Evolutionary conservation across 2,329 filamentous ascomycete species (phyloP).

Genomic region (Botrytis aclada): DNA sequence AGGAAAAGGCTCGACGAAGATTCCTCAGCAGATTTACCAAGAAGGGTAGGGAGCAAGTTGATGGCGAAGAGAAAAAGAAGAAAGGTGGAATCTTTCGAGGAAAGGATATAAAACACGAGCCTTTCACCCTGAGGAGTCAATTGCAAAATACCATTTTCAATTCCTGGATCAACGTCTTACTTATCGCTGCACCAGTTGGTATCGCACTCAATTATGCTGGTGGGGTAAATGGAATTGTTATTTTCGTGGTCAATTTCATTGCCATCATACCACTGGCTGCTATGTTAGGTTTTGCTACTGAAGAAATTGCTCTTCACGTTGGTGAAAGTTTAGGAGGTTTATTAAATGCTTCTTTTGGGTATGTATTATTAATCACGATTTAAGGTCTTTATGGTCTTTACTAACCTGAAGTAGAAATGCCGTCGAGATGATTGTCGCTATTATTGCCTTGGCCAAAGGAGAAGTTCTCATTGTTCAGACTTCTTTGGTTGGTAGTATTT

Average conservation of each 20-base stretch:
- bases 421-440: conserved; percentile 83
- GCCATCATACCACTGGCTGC: conserved; percentile 88
- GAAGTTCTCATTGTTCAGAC: conserved; percentile 81
- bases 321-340: conserved; percentile 86
- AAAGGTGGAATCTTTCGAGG: conserved; percentile 35
- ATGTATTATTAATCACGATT: conserved; percentile 36
- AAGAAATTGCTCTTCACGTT: conserved; percentile 78
- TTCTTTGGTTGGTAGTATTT: conserved; percentile 84
- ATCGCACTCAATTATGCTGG: conserved; percentile 68
- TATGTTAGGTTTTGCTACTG: conserved; percentile 82
- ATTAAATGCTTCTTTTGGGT: conserved; percentile 86
- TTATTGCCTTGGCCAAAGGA: conserved; percentile 72
- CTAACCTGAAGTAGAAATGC: conserved; percentile 58
- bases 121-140: conserved; percentile 61
- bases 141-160: conserved; percentile 71
- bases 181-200: conserved; percentile 75
- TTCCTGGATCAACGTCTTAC: conserved; percentile 82
- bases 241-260: conserved; percentile 90
- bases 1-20: conserved; percentile 27
- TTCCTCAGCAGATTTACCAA: conserved; percentile 24
- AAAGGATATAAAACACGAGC: conserved; percentile 43
- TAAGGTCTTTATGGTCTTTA: conserved; percentile 19
- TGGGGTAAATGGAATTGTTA: conserved; percentile 53
- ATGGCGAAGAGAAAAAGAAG: conserved; percentile 29
- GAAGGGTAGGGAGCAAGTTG: conserved; percentile 20